These are phyloP conservation scores for Wallacemonas sp. DNA, from an alignment of 208 protist species.

Conservation along the genomic window DNA sequence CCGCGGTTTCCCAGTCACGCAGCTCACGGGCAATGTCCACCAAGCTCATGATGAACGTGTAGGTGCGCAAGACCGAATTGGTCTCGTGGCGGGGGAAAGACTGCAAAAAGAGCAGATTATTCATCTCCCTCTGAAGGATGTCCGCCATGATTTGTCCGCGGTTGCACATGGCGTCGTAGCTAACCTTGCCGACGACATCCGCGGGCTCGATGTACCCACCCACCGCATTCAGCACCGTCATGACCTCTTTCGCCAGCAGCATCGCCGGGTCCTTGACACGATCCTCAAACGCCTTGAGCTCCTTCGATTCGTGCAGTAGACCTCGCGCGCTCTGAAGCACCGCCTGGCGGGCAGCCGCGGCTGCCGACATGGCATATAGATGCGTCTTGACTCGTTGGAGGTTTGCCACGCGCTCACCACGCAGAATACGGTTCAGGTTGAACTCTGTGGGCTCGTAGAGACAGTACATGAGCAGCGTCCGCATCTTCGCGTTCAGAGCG, in stretches of 20 bases:
- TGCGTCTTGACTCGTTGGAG: slow-evolving; percentile 33
- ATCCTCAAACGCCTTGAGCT: slow-evolving; percentile 27
- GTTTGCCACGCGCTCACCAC: slow-evolving; percentile 30
- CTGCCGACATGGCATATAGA: slow-evolving; percentile 40
- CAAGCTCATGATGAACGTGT: slow-evolving; percentile 38
- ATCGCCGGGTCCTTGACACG: slow-evolving; percentile 27
- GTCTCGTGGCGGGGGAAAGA: slow-evolving; percentile 27
- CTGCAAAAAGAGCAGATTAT: slow-evolving; percentile 34
- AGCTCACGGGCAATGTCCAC: slow-evolving; percentile 51
- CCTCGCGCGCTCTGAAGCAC: slow-evolving; percentile 12
- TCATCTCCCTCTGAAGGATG: slow-evolving; percentile 24
- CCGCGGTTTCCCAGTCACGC: slow-evolving; percentile 34
- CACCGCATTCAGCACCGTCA: slow-evolving; percentile 32
- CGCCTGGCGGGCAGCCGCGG: slow-evolving; percentile 22
- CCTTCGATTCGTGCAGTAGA: neutral
- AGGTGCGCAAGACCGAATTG: slow-evolving; percentile 30
- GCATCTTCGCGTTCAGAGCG: slow-evolving; percentile 14
- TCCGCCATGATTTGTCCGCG: slow-evolving; percentile 23
- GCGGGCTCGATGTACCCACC: slow-evolving; percentile 26
- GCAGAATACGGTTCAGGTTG: slow-evolving; percentile 40
- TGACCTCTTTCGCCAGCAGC: slow-evolving; percentile 40
- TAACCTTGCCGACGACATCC: slow-evolving; percentile 34
- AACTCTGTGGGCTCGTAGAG: slow-evolving; percentile 49
- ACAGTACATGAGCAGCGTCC: slow-evolving; percentile 20
- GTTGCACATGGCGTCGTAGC: slow-evolving; percentile 33